A percentile compares a stretch with the other conserved stretches of the same genome.
These are phyloP conservation scores for Tolypocladium ovalisporum DNA, from an alignment of 2,329 filamentous ascomycete species.

Conservation along the genomic window DNA sequence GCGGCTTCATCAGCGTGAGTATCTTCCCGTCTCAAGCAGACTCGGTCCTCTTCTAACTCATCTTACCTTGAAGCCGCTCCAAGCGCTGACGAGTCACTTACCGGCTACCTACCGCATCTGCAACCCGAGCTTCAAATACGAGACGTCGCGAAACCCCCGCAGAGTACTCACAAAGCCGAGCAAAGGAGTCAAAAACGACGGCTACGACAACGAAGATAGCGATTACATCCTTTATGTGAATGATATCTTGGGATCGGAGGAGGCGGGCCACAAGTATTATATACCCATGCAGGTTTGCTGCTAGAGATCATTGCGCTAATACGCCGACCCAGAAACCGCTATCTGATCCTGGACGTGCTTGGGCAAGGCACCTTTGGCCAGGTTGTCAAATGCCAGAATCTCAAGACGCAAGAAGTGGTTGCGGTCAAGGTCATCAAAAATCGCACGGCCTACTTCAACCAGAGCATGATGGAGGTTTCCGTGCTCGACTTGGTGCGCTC, in stretches of 20 bases:
- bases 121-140: constrained; percentile 97
- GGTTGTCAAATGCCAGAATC: constrained; percentile 96
- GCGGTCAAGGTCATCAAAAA: constrained; percentile 99
- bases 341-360: constrained; percentile 91
- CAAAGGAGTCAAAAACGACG: constrained; percentile 97
- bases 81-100: constrained; percentile 87
- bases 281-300: not conserved
- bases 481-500: constrained; percentile 75
- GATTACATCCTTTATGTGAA: constrained; percentile 99
- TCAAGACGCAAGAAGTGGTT: constrained; percentile 97
- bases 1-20: constrained; percentile 91
- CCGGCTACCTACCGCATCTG: constrained; percentile 96
- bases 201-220: constrained; percentile 97
- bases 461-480: constrained; percentile 99
- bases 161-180: constrained; percentile 95
- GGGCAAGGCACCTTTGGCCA: constrained; percentile 97
- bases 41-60: not conserved
- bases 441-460: constrained; percentile 97
- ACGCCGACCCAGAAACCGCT: constrained; percentile 60
- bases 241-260: constrained; percentile 93
- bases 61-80: constrained; percentile 57
- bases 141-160: constrained; percentile 91
- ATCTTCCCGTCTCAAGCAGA: not conserved
- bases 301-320: not conserved
- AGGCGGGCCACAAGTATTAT: constrained; percentile 84